These are phyloP conservation scores for Wickerhamomyces queroliae DNA, from an alignment of 805 yeast genomes.

Conservation along the genomic window DNA sequence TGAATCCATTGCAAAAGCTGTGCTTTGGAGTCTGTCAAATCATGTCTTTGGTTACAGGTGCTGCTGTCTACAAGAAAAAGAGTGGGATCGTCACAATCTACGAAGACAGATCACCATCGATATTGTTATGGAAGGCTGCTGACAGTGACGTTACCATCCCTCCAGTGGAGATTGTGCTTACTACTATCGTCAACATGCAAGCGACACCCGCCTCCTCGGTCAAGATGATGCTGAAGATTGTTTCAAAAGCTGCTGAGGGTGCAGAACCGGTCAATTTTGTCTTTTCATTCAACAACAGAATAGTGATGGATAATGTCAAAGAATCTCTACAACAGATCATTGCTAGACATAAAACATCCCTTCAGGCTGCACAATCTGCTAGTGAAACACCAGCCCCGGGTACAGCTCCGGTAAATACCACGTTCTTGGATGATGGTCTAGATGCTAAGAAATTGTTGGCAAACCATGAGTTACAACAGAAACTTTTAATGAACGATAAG, in stretches of 20 bases:
- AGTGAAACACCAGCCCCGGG: slow-evolving; percentile 14
- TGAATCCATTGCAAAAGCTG: too few species aligned
- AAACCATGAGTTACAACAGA: slow-evolving; percentile 75
- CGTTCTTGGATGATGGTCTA: slow-evolving; percentile 37
- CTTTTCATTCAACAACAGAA: slow-evolving; percentile 65
- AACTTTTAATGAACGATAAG: slow-evolving; percentile 63
- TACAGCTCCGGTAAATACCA: slow-evolving; percentile 29
- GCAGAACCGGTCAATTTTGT: slow-evolving; percentile 26
- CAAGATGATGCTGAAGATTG: slow-evolving; percentile 59
- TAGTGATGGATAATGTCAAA: slow-evolving; percentile 71
- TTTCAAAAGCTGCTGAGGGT: slow-evolving; percentile 35
- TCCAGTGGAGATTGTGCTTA: slow-evolving; percentile 34
- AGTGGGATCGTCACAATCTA: slow-evolving; percentile 50
- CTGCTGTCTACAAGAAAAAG: slow-evolving; percentile 48
- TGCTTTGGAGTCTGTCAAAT: background rate
- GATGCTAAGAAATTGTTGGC: slow-evolving; percentile 55
- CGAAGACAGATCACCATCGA: slow-evolving; percentile 53
- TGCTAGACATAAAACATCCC: slow-evolving; percentile 47
- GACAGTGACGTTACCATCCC: slow-evolving; percentile 36
- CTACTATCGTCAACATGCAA: slow-evolving; percentile 45
- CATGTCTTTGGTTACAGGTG: slow-evolving; percentile 40
- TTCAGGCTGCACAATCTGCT: slow-evolving; percentile 19
- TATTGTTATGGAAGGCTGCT: slow-evolving; percentile 53
- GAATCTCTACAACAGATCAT: slow-evolving; percentile 61
- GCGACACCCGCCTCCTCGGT: slow-evolving; percentile 66